Evolutionary conservation across 495 filamentous ascomycete genomes (phyloP), one percentile per base, ranked within the genome.

Genomic region (Penicillium subrubescens): DNA sequence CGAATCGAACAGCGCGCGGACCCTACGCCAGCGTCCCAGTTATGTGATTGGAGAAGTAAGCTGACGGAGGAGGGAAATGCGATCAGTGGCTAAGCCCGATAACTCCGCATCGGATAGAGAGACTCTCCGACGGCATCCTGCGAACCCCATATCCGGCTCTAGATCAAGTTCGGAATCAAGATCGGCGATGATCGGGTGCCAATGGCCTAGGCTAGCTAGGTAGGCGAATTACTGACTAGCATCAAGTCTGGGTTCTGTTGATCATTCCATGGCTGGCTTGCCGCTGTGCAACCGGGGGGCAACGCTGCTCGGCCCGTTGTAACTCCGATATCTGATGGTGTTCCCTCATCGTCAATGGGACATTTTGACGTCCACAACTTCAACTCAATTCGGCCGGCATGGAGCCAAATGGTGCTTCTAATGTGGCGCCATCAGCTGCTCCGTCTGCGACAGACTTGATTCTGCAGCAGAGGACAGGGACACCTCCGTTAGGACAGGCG

Each of bases 401-500:
- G 79, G 78, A 81, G 71, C 67, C 77, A 59, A 74, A 75, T 74
- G 78, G 67, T 68, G 69, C 70, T 33, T 54, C 75, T 43, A 74
- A 62, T 70, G 63, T 70, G 59, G 65, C 72, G 65, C 73, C 78
- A 33, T 74, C 78, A 60, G 67, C 79, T 43, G 62, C 74, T 66
- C 72, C 78, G 31, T 75, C 78, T 60, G 67, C 78, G 37, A 71
- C 68, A 37, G 79, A 82, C 57, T 39, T 76, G 60, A 75, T 81
- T 50, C 67, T 76, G 43, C 77, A 79, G 60, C 80, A 79, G 51
- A 77, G 66, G 59, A 73, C 73, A 46, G 74, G 79, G 59, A 70
- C 75, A 19, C 61, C 77, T 25, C 67, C 72, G 60, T 63, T 69
- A 7, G 71, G 69, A n/a, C 67, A 68, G 25, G 66, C 73, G 60